These are phyloP conservation scores for Moelleriella libera DNA, from an alignment of 2,329 filamentous ascomycete species.

Conservation along the genomic window DNA sequence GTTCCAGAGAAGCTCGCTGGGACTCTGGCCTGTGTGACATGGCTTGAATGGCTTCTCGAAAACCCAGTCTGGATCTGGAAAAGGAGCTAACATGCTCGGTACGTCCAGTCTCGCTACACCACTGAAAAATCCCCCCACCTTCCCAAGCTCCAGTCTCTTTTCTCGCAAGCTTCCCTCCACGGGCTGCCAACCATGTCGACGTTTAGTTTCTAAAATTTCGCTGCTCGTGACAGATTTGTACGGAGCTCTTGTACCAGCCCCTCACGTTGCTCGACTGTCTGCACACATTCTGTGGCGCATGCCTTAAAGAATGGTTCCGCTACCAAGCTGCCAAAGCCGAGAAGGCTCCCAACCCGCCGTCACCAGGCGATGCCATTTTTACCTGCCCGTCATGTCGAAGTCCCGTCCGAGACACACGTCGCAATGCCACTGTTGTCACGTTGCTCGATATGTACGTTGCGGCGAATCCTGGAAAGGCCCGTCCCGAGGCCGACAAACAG, in stretches of 20 bases:
- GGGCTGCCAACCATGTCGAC: not conserved
- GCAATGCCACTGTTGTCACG: conserved; percentile 82
- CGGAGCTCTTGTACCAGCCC: conserved; percentile 83
- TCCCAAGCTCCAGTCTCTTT: not conserved
- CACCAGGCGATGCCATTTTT: conserved; percentile 40
- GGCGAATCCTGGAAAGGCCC: conserved; percentile 63
- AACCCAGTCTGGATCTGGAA: conserved; percentile 57
- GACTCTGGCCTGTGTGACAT: conserved; percentile 2
- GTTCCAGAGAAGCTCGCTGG: not conserved
- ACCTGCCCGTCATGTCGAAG: conserved; percentile 92
- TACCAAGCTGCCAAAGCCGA: conserved; percentile 56
- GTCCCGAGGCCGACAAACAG: conserved; percentile 56
- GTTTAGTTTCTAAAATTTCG: not conserved
- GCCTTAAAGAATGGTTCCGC: conserved; percentile 89
- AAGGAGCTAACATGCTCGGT: conserved; percentile 93
- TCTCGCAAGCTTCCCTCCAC: not conserved
- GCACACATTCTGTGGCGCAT: conserved; percentile 91
- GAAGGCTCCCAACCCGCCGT: conserved; percentile 31
- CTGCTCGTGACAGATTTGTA: conserved; percentile 61
- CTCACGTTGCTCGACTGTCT: conserved; percentile 85
- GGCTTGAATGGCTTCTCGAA: conserved; percentile 36
- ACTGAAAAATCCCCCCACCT: too few relatives aligned
- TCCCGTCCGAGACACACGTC: conserved; percentile 69
- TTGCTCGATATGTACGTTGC: conserved; percentile 78
- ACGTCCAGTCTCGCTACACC: conserved; percentile 20